Evolutionary conservation across 805 yeast genomes (phyloP).

Genomic region (Ogataea parapolymorpha): DNA sequence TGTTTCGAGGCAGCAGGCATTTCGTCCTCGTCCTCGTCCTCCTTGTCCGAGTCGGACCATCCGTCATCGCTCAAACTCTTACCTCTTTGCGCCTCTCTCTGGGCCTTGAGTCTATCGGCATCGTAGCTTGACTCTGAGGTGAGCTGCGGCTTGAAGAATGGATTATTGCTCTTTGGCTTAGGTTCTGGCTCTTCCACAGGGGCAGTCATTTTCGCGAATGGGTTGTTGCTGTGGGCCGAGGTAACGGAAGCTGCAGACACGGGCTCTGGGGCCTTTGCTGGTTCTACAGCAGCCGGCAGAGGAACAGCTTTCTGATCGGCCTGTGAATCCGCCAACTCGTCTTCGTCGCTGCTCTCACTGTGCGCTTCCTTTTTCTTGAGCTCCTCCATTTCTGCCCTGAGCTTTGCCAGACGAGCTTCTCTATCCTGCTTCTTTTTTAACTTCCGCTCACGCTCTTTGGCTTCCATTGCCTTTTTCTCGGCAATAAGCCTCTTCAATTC

Average conservation of each 20-base stretch:
- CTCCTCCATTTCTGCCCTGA: slow-evolving; percentile 58
- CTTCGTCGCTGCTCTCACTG: slow-evolving; percentile 23
- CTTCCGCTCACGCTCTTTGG: slow-evolving; percentile 33
- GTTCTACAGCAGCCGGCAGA: slow-evolving; percentile 12
- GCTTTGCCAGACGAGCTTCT: slow-evolving; percentile 55
- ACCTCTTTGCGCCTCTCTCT: slow-evolving; percentile 70
- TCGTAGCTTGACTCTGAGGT: slow-evolving; percentile 40
- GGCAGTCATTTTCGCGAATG: slow-evolving; percentile 40
- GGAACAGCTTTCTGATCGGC: slow-evolving; percentile 5
- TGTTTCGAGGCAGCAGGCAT: slow-evolving; percentile 48
- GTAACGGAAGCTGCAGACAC: slow-evolving; percentile 6
- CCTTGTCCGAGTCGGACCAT: slow-evolving; percentile 41
- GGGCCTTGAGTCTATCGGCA: slow-evolving; percentile 59
- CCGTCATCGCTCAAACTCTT: slow-evolving; percentile 41
- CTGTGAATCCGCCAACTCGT: slow-evolving; percentile 14
- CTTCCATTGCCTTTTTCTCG: slow-evolving; percentile 47
- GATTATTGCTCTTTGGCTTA: slow-evolving; percentile 37
- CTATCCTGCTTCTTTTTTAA: slow-evolving; percentile 53
- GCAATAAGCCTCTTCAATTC: slow-evolving; percentile 43
- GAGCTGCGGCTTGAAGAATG: slow-evolving; percentile 53
- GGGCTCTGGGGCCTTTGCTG: neutral
- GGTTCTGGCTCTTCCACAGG: slow-evolving; percentile 10
- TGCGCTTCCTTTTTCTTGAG: slow-evolving; percentile 42
- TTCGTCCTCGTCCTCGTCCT: slow-evolving; percentile 43
- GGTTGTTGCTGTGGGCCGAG: slow-evolving; percentile 38